Evolutionary conservation across 2,329 filamentous ascomycete genomes (phyloP).

Genomic region (Cladosporium sp.): DNA sequence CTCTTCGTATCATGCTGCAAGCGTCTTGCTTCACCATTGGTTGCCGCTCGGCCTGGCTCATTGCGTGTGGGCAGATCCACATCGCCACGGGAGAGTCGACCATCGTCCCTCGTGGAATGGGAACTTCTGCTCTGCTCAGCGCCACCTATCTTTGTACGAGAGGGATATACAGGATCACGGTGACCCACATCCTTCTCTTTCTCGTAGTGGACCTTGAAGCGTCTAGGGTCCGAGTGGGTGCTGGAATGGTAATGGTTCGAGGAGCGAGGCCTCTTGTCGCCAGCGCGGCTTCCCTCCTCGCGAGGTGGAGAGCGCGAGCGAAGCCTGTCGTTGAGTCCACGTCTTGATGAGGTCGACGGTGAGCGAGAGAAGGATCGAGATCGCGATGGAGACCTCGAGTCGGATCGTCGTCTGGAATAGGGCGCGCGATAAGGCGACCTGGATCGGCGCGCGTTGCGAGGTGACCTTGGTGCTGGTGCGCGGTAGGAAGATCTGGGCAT

Average conservation of each 20-base stretch:
- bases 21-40: conserved; percentile 15
- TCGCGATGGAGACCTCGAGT: conserved; percentile 55
- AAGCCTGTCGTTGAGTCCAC: conserved; percentile 12
- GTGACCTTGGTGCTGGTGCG: conserved; percentile 26
- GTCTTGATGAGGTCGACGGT: conserved; percentile 34
- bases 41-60: not conserved
- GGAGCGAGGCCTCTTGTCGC: conserved; percentile 63
- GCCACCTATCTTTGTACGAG: not conserved
- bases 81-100: not conserved
- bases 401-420: conserved; percentile 28
- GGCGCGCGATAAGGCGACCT: conserved; percentile 49
- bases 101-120: not conserved
- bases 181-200: conserved; percentile 19
- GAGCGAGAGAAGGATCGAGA: conserved; percentile 30
- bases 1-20: not conserved
- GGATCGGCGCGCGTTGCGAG: conserved; percentile 36
- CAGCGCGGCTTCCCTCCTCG: conserved; percentile 28
- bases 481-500: conserved; percentile 31
- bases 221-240: conserved; percentile 53
- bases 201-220: conserved; percentile 61
- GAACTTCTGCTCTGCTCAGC: not conserved
- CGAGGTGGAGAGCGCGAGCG: conserved; percentile 15
- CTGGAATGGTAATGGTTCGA: conserved; percentile 53
- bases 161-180: not conserved
- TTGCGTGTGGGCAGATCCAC: not conserved